These are phyloP conservation scores for Pleurotus tuoliensis DNA, from an alignment of 768 basidiomycete genomes.

Conservation along the genomic window DNA sequence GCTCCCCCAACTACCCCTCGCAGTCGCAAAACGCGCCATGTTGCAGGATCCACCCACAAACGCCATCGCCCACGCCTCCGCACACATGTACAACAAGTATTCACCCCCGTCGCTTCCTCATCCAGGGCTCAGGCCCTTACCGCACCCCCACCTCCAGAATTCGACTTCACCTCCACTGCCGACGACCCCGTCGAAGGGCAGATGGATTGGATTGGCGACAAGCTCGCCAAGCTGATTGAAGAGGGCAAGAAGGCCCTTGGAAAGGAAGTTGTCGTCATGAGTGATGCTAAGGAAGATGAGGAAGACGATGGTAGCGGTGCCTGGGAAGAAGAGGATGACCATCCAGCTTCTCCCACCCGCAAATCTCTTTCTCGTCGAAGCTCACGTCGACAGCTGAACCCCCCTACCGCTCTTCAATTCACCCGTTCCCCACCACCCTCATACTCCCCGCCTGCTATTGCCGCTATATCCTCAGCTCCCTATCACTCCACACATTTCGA, in stretches of 20 bases:
- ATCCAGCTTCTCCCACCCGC: conserved; percentile 18
- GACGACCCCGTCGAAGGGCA: conserved; percentile 10
- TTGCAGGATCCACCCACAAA: conserved; percentile 22
- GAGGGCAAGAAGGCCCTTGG: conserved; percentile 76
- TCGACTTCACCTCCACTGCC: not conserved
- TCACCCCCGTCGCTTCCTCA: conserved; percentile 17
- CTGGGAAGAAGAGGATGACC: conserved; percentile 66
- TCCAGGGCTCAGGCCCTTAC: conserved; percentile 7
- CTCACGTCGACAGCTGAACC: conserved; percentile 19
- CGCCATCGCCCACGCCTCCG: conserved; percentile 29
- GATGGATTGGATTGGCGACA: conserved; percentile 83
- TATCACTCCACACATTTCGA: conserved; percentile 32
- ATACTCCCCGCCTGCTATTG: conserved; percentile 19
- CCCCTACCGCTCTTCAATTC: conserved; percentile 21
- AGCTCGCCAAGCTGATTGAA: conserved; percentile 65
- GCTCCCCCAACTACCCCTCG: conserved; percentile 35
- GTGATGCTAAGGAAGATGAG: conserved; percentile 69
- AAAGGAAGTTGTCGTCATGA: conserved; percentile 76
- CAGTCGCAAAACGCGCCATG: conserved; percentile 30
- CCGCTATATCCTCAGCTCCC: conserved; percentile 23
- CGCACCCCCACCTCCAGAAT: conserved; percentile 10
- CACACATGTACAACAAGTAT: conserved; percentile 16
- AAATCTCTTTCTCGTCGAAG: conserved; percentile 19
- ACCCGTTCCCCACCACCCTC: conserved; percentile 8
- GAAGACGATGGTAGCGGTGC: conserved; percentile 70